Base-by-base conservation (phyloP, 768 basidiomycete genomes). In the Exidia glandulosa region DNA sequence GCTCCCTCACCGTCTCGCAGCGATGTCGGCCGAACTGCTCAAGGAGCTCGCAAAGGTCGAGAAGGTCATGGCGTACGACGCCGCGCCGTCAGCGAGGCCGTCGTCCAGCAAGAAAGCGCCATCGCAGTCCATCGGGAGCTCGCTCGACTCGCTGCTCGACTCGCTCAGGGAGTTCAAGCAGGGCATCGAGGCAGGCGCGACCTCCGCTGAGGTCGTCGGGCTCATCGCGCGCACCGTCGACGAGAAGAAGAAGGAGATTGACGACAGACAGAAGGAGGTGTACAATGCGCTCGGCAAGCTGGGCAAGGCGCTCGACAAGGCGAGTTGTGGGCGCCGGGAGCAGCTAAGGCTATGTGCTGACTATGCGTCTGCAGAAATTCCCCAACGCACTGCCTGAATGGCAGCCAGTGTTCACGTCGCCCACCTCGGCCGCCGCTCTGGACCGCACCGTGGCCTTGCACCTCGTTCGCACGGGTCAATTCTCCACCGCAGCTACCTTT, bases 291-390 rank as follows among this genome's bases (percentile, higher is more conserved):
- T 96, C 9, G 81, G 84, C 30, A 82, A 83, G 64, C 77, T 94
- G 36, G 91, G 90, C 31, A 97, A 94, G 73, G 80, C 84, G 0
- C 71, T 97, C 69, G 95, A 98, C 68, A 98, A 96, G 86, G 95
- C 90, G 59, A 47, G 78, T 61, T 29, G 14, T 32, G 23, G 47
- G 55, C 52, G 50, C 34, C 29, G 14, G 27, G 6, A 27, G 30
- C 6, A 4, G 59, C 55, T n/a, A n/a, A 58, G 29, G 52, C 60
- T 1, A 19, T 45, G 6, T 45, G 12, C 6, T 45, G 16, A 45
- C 41, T 56, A 31, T n/a, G n/a, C n/a, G n/a, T n/a, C n/a, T 29
- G n/a, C 56, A 90, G 87, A 72, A 64, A 65, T 74, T 72, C 56
- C 58, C 72, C 76, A 81, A 80, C 79, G 84, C 74, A 65, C 80